These are phyloP conservation scores for Paecilomyces sp. DNA, from an alignment of 2,329 filamentous ascomycete genomes.

Conservation along the genomic window DNA sequence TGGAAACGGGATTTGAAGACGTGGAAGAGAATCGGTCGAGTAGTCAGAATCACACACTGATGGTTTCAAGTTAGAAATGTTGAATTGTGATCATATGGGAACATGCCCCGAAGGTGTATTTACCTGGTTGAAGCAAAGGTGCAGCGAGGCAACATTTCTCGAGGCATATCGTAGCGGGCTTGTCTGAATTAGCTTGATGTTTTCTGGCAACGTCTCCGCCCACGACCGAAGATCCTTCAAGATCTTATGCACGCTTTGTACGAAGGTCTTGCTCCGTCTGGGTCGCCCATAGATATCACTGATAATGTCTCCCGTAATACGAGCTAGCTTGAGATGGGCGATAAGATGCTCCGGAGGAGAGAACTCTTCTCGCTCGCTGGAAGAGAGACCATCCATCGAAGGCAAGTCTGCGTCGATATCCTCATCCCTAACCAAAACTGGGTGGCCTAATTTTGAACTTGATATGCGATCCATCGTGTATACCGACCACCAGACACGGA, in stretches of 20 bases:
- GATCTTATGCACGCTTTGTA: constrained; percentile 10
- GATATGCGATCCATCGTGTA: constrained; percentile 9
- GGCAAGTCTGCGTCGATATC: constrained; percentile 9
- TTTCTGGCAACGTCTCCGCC: constrained; percentile 8
- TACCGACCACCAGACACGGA: constrained; percentile 10
- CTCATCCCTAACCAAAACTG: constrained; percentile 7
- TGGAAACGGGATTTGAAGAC: constrained; percentile 10
- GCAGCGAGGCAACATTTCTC: constrained; percentile 8
- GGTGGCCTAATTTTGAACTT: constrained; percentile 9
- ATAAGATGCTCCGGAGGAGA: constrained; percentile 7
- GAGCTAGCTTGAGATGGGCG: constrained; percentile 7
- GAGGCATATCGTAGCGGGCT: constrained; percentile 4
- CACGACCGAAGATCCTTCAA: constrained; percentile 7
- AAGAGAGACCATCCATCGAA: constrained; percentile 7
- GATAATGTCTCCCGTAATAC: constrained; percentile 9
- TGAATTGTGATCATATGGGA: neutral
- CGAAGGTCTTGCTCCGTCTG: constrained; percentile 5
- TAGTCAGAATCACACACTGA: constrained; percentile 9
- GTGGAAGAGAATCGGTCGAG: constrained; percentile 8
- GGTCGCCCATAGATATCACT: constrained; percentile 8
- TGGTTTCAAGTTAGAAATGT: neutral
- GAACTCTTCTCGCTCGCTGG: constrained; percentile 7
- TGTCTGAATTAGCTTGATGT: constrained; percentile 6
- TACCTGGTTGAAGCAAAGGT: constrained; percentile 10
- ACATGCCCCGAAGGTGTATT: neutral